Base-by-base conservation (phyloP, 2,329 filamentous ascomycete genomes). In the Tolypocladium amazonense region DNA sequence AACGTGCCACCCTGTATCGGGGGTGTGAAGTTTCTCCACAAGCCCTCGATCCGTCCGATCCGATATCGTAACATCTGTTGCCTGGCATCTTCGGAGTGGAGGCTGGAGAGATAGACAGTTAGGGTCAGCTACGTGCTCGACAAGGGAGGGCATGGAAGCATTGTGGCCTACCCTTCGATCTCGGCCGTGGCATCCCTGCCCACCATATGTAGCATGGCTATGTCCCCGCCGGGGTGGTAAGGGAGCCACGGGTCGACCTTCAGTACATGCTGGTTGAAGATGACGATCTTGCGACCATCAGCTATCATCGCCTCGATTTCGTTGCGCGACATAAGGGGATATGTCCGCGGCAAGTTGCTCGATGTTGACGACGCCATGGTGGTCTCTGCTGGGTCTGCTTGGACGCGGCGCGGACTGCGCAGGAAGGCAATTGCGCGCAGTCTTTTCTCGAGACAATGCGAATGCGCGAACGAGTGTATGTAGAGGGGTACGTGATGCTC, bases 111-210 rank as follows among this genome's bases (percentile, higher is more conserved):
- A 14, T 23, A 50, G 45, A 18, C 25, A 18, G 14, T 18, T 18
- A 2, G 8, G 25, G 45, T 50, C 20, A 50, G 45, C 45, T 25
- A 50, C n/a, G 7, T 12, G 45, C 2, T 15, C 15, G 20, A 23
- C 25, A 18, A 9, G 7, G 45, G 45, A 15, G 23, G 23, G 45
- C 23, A 30, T 20, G 47, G 18, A 11, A 52, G 58, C 33, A 55
- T 20, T 15, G 20, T 23, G 11, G 11, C 88, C 57, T 81, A 97
- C 90, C 88, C 90, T 72, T 88, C 90, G 62, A 97, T 87, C 75
- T 97, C 94, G 73, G 97, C 92, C 14, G 93, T 97, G 57, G 91
- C 93, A 83, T 96, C 92, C 75, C 88, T 85, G 62, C 92, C 92
- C 62, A 97, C 84, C 91, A 97, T 94, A 71, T 99, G 94, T 71